Percentiles rank a stretch among this genome's conserved stretches.
Evolutionary conservation across 2,329 filamentous ascomycete genomes (phyloP).

Genomic region (Microsporum canis): DNA sequence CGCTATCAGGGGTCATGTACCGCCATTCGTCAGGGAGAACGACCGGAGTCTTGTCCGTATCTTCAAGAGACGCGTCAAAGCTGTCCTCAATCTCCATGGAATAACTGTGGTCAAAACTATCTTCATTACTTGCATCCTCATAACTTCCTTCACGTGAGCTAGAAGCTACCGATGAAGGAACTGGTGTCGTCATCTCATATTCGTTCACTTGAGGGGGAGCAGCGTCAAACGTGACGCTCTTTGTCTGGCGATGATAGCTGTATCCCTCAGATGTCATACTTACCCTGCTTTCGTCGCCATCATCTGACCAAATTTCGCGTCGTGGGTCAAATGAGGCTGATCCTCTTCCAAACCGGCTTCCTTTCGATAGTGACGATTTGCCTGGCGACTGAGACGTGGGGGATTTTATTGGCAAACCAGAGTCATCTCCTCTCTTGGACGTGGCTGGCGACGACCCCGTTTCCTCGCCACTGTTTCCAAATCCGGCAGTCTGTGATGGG

Average conservation of each 20-base stretch:
- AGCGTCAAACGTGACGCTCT: conserved; percentile 94
- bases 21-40: conserved; percentile 97
- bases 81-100: conserved; percentile 65
- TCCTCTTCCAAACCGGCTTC: conserved; percentile 48
- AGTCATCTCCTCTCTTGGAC: conserved; percentile 11
- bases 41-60: conserved; percentile 93
- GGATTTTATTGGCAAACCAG: conserved; percentile 32
- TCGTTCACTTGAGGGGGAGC: conserved; percentile 92
- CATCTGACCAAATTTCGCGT: conserved; percentile 55
- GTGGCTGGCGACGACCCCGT: conserved; percentile 4
- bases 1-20: conserved; percentile 56
- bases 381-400: conserved; percentile 61
- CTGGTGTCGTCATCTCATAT: conserved; percentile 95
- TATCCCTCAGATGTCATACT: background rate
- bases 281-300: conserved; percentile 43
- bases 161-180: conserved; percentile 81
- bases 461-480: conserved; percentile 15
- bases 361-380: conserved; percentile 75
- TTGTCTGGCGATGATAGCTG: conserved; percentile 69
- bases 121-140: conserved; percentile 64
- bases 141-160: conserved; percentile 89
- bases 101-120: conserved; percentile 50
- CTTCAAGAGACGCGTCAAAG: conserved; percentile 89
- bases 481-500: conserved; percentile 12
- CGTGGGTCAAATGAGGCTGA: conserved; percentile 55